Percentiles rank a stretch among this genome's conserved stretches.
Evolutionary conservation across 2,329 filamentous ascomycete species (phyloP).

Genomic region (Cladosporium austrohemisphaericum): DNA sequence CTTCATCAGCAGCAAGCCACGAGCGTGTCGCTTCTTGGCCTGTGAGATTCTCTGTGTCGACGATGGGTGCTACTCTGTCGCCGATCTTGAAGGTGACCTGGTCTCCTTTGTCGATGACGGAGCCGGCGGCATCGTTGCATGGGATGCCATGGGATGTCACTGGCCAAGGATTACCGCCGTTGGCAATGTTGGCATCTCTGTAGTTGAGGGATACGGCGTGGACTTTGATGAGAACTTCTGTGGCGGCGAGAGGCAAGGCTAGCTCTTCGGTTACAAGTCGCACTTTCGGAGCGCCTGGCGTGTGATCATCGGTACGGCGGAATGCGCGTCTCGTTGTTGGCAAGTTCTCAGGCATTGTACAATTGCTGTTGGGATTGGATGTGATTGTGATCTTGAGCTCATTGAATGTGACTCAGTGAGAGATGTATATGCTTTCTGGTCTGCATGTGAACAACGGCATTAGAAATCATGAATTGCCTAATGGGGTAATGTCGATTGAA

Average conservation of each 20-base stretch:
- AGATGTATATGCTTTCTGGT: no score
- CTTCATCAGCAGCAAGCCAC: slow-evolving; percentile 45
- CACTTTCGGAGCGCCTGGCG: slow-evolving; percentile 18
- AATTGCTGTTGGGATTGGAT: no score
- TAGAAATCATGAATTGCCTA: slow-evolving; percentile 27
- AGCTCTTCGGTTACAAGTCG: slow-evolving; percentile 18
- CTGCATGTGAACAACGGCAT: no score
- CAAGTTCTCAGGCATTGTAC: slow-evolving; percentile 32
- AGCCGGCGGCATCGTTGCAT: slow-evolving; percentile 34
- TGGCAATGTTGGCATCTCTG: slow-evolving; percentile 31
- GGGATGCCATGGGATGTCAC: slow-evolving; percentile 28
- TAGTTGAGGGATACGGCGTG: slow-evolving; percentile 31
- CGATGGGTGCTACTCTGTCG: slow-evolving; percentile 26
- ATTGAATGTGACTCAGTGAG: no score
- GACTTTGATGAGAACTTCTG: slow-evolving; percentile 28
- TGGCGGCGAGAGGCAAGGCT: slow-evolving; percentile 15
- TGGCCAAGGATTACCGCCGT: slow-evolving; percentile 33
- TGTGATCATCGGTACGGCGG: slow-evolving; percentile 35
- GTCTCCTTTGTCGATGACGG: slow-evolving; percentile 22
- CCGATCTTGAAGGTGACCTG: slow-evolving; percentile 23
- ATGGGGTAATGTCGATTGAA: background rate
- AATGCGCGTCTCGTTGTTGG: slow-evolving; percentile 27
- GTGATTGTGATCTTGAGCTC: no score
- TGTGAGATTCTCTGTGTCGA: slow-evolving; percentile 43
- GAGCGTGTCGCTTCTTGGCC: slow-evolving; percentile 36